Percentiles rank a stretch among this genome's conserved stretches.
Evolutionary conservation across 2,329 filamentous ascomycete species (phyloP).

Genomic region (Xylaria sp.): DNA sequence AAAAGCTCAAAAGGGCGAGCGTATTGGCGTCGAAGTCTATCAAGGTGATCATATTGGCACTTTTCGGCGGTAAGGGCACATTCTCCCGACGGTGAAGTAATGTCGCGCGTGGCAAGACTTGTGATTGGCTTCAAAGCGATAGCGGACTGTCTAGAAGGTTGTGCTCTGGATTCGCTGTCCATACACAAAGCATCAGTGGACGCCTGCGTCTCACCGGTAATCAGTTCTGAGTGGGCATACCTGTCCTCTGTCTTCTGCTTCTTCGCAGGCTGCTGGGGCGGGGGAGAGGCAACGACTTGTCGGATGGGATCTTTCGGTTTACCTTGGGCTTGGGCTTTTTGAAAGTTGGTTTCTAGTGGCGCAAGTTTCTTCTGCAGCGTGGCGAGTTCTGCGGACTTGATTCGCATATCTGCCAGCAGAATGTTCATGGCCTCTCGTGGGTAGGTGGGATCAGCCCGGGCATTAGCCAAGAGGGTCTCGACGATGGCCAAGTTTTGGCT

Average conservation of each 20-base stretch:
- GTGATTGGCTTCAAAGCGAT: background rate
- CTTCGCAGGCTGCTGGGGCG: background rate
- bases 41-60: conserved; percentile 14
- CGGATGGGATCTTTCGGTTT: background rate
- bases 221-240: background rate
- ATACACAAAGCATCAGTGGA: background rate
- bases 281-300: background rate
- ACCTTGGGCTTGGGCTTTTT: background rate
- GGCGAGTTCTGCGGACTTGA: background rate
- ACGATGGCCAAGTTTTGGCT: background rate
- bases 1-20: conserved; percentile 12
- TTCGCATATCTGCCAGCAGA: background rate
- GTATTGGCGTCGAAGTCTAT: conserved; percentile 9
- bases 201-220: background rate
- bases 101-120: conserved; percentile 13
- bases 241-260: background rate
- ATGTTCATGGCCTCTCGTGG: background rate
- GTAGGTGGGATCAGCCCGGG: background rate
- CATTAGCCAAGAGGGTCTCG: background rate
- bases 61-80: conserved; percentile 8
- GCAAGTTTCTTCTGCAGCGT: background rate
- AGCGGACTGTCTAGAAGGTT: background rate
- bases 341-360: conserved; percentile 10
- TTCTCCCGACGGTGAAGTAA: background rate
- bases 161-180: background rate